Conservation (phyloP, 2,329 filamentous ascomycete species). For the Lojkania enalia region DNA sequence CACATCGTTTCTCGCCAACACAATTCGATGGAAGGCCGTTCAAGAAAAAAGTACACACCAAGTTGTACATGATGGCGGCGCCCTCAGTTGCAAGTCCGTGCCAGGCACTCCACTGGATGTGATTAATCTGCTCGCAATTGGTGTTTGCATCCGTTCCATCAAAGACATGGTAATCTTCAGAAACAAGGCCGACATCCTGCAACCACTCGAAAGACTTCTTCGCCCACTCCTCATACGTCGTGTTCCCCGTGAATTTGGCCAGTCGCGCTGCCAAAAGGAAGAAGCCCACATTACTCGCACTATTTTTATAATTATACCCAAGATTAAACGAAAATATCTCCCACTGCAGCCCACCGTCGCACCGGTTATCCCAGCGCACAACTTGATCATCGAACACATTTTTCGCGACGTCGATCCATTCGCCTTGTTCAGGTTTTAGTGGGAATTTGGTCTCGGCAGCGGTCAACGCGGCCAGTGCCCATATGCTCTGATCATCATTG, state of each 20-base stretch:
- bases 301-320: constrained; percentile 73
- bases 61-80: constrained; percentile 56
- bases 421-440: constrained; percentile 13
- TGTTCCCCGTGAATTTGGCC: constrained; percentile 66
- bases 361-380: constrained; percentile 68
- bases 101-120: constrained; percentile 57
- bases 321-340: constrained; percentile 73
- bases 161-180: constrained; percentile 52
- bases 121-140: constrained; percentile 54
- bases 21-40: no score
- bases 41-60: constrained; percentile 33
- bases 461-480: constrained; percentile 67
- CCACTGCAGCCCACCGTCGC: constrained; percentile 69
- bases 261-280: constrained; percentile 78
- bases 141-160: constrained; percentile 49
- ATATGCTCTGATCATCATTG: constrained; percentile 73
- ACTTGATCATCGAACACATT: constrained; percentile 74
- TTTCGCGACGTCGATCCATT: constrained; percentile 65
- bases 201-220: constrained; percentile 62
- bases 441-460: constrained; percentile 69
- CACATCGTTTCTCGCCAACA: no score
- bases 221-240: constrained; percentile 61
- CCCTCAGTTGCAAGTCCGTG: constrained; percentile 55
- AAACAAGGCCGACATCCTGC: constrained; percentile 51
- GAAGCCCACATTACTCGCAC: constrained; percentile 73